Conservation (phyloP, 176 grass and related monocot species). For the Aegilops bicornis region DNA sequence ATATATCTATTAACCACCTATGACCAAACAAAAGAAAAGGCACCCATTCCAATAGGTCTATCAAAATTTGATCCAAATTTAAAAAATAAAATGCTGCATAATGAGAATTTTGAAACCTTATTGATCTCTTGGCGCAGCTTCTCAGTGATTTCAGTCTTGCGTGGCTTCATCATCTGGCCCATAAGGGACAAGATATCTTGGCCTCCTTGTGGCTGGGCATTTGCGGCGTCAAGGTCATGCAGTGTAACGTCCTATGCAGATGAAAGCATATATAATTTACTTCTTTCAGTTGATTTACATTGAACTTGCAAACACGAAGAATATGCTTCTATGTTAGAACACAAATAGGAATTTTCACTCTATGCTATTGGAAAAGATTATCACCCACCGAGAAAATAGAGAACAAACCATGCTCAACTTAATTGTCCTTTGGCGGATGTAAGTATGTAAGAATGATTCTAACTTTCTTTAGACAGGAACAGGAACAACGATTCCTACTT, state of each 20-base stretch:
- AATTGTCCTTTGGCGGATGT: neutral
- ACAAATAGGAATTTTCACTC: neutral
- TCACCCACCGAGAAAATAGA: neutral
- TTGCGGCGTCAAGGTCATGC: slow-evolving; percentile 95
- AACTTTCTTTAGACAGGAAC: neutral
- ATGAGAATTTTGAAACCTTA: slow-evolving; percentile 52
- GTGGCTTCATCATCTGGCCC: slow-evolving; percentile 96
- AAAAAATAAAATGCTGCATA: neutral
- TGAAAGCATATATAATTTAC: slow-evolving; percentile 19
- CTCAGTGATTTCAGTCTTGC: slow-evolving; percentile 95
- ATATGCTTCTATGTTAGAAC: neutral
- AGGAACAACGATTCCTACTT: neutral
- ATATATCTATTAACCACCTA: slow-evolving; percentile 94
- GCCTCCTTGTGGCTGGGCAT: slow-evolving; percentile 97
- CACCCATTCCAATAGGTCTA: neutral
- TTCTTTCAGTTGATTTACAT: neutral
- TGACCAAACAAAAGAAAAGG: slow-evolving; percentile 27
- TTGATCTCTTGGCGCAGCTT: slow-evolving; percentile 96
- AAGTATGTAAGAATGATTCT: neutral
- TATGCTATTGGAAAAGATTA: neutral
- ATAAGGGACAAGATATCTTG: slow-evolving; percentile 98
- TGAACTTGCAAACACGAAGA: neutral
- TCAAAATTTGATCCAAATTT: neutral
- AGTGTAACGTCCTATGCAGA: slow-evolving; percentile 79
- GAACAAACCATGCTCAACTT: neutral